Conservation (phyloP, 164 flowering plant genomes). For the Piper betle region DNA sequence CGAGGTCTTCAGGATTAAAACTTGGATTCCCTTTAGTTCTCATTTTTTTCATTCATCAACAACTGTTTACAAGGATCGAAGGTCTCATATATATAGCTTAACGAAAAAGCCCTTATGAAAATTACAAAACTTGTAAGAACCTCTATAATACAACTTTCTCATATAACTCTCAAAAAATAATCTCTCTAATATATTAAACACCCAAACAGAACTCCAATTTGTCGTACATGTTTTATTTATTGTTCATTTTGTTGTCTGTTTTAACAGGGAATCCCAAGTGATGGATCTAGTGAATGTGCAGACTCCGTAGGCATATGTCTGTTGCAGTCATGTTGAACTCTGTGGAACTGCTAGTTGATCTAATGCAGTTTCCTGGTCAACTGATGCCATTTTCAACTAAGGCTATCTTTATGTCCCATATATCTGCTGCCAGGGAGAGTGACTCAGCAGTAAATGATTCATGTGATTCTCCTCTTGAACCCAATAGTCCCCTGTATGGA, state of each 20-base stretch:
- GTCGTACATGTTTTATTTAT: neutral
- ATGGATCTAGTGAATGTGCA: slow-evolving; percentile 42
- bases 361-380: slow-evolving; percentile 91
- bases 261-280: slow-evolving; percentile 76
- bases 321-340: slow-evolving; percentile 77
- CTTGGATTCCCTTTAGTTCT: too few species aligned
- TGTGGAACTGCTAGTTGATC: slow-evolving; percentile 85
- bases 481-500: slow-evolving; percentile 94
- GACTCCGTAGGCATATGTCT: slow-evolving; percentile 91
- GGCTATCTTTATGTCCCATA: slow-evolving; percentile 74
- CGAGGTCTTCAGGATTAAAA: too few species aligned
- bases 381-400: slow-evolving; percentile 73
- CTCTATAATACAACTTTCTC: too few species aligned
- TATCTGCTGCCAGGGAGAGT: slow-evolving; percentile 92
- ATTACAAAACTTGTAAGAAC: too few species aligned
- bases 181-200: neutral
- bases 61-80: too few species aligned
- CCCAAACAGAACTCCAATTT: neutral
- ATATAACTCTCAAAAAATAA: too few species aligned
- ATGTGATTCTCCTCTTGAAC: slow-evolving; percentile 96
- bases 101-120: too few species aligned
- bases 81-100: too few species aligned
- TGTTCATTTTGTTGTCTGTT: neutral
- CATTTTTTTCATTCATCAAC: too few species aligned
- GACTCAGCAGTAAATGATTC: slow-evolving; percentile 99